Base-by-base conservation (phyloP, 2,329 filamentous ascomycete genomes). In the Alternaria triticina region DNA sequence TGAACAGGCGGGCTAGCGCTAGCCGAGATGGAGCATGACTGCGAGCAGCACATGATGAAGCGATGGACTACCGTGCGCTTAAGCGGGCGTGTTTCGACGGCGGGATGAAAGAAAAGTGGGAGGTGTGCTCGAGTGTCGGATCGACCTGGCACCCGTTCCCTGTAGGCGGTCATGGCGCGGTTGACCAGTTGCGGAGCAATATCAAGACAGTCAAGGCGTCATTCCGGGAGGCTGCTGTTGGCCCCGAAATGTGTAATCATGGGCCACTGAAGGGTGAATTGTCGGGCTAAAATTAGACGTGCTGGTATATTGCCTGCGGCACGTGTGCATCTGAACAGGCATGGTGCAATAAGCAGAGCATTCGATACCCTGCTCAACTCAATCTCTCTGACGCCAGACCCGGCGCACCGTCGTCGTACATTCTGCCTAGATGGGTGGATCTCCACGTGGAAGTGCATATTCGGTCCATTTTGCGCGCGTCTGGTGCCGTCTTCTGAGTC, bases 1-100 rank as follows among this genome's bases (percentile, higher is more conserved):
- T 64, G 68, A 67, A 69, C 66, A 60, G 67, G 57, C 69, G 68
- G 69, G 67, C 65, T 68, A 69, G 64, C 66, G 68, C 73, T 76
- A 77, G 67, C 70, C 70, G 61, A 72, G 69, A 67, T 57, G 65
- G 70, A 69, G 65, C 62, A 66, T 60, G 64, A 70, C 50, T 64
- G 70, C 68, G 64, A 71, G 70, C 69, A 64, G 71, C 76, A 77
- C 74, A 73, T 78, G 75, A 78, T 75, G 64, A 68, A 69, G 43
- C 65, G 64, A 67, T 62, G 61, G 60, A 40, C 51, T 51, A 64
- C 56, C 50, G 64, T 67, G 68, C 72, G 70, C 69, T 66, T 70
- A 64, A 59, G 64, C 70, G 71, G 64, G 69, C 70, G 62, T 75
- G 70, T 66, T 64, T 64, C 54, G 65, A 67, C 59, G 62, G 60